Evolutionary conservation across 1,284 basidiomycete genomes (phyloP), one percentile per base, ranked within the genome.

Genomic region (Trametes hirsuta): DNA sequence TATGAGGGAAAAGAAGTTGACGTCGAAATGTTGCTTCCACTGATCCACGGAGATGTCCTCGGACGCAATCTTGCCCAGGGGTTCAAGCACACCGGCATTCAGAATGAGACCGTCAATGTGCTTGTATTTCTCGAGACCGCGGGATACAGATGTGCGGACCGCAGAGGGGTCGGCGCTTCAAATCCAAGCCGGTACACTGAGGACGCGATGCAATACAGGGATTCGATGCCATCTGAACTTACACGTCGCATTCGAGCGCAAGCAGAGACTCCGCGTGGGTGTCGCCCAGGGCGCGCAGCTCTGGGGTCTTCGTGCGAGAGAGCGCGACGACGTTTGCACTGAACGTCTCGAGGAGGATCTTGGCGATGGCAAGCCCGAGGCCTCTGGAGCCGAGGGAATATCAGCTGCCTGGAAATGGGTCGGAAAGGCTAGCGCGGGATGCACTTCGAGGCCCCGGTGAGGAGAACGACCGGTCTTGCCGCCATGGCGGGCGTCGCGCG

Each of bases 1-100:
- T 49, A 95, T 74, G 42, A 94, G 79, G 1, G 92, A 91, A 74
- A 94, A 93, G 72, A 95, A 89, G 73, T 95, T 95, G 75, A 93
- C 77, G 66, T 95, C 90, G 74, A 90, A 91, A 69, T 85, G 81
- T 10, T 74, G 68, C 68, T 79, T 88, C 89, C 85, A 92, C n/a
- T 72, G 75, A 51, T 78, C 78, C 15, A 82, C 63, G 24, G 72
- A 60, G 34, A 75, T 71, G 18, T 74, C 69, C 14, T 72, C 63
- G n/a, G 77, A 74, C 10, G 69, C 73, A 45, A 83, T 75, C 51
- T 74, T 77, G 6, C 75, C 75, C 40, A 84, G 62, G 22, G 86
- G 85, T 44, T 79, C 82, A 39, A 94, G 73, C 0, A 84, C 81
- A 10, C 84, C 94, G 8, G 94, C 94, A 65, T 94, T 95, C 60